A percentile compares a stretch with the other conserved stretches of the same genome.
Evolutionary conservation across 2,329 filamentous ascomycete genomes (phyloP).

Genomic region (Talaromyces sp.): DNA sequence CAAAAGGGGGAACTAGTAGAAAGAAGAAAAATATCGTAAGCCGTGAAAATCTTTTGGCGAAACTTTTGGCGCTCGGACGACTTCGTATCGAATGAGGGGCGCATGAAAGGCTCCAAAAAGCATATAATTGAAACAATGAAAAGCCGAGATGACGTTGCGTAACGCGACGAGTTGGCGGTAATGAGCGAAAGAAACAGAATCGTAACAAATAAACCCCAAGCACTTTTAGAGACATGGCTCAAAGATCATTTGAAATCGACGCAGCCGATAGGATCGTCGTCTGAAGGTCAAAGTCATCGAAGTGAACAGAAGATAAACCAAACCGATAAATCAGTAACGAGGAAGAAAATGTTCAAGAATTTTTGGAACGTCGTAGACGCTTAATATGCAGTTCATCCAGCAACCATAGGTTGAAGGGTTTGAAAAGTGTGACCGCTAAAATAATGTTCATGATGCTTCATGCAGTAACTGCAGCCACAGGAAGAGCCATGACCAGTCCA

Average conservation of each 20-base stretch:
- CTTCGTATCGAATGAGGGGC: slow-evolving; percentile 14
- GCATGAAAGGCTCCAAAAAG: slow-evolving; percentile 2
- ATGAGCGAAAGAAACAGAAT: slow-evolving; percentile 24
- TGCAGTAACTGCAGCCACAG: slow-evolving; percentile 49
- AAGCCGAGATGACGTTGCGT: slow-evolving; percentile 5
- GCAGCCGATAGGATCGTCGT: slow-evolving; percentile 3
- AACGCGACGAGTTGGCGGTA: background rate
- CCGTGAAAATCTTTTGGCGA: slow-evolving; percentile 19
- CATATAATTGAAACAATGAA: background rate
- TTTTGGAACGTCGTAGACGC: slow-evolving; percentile 10
- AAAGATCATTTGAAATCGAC: background rate
- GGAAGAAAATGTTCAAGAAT: slow-evolving; percentile 22
- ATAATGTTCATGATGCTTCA: slow-evolving; percentile 50
- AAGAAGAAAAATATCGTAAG: slow-evolving; percentile 22
- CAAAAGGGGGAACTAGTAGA: slow-evolving; percentile 18
- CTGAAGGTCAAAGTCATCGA: slow-evolving; percentile 4
- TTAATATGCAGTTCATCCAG: slow-evolving; percentile 30
- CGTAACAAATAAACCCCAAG: slow-evolving; percentile 1
- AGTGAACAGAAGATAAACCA: slow-evolving; percentile 31
- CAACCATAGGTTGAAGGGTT: slow-evolving; percentile 46
- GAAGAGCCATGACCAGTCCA: slow-evolving; percentile 48
- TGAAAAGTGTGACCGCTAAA: slow-evolving; percentile 45
- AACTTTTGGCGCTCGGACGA: slow-evolving; percentile 19
- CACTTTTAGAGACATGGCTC: slow-evolving; percentile 17
- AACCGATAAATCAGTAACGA: slow-evolving; percentile 31